A percentile compares a stretch with the other conserved stretches of the same genome.
Evolutionary conservation across 352 stramenopile genomes (phyloP).

Genomic region (Phytophthora palmivora): DNA sequence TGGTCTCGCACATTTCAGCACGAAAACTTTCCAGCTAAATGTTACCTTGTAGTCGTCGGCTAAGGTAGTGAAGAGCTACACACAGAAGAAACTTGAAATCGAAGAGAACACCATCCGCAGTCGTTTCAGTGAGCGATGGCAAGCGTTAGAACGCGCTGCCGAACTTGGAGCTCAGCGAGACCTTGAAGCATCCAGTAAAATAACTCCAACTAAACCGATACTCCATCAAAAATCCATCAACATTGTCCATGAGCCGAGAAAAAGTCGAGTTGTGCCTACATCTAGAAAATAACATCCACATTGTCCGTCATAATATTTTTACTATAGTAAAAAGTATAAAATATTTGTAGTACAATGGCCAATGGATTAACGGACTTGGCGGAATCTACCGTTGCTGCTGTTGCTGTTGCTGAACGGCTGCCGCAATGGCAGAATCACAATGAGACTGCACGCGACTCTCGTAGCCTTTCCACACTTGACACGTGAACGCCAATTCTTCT

Average conservation of each 20-base stretch:
- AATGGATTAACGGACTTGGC: neutral
- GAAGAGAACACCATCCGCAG: constrained; percentile 40
- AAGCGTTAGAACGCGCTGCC: constrained; percentile 33
- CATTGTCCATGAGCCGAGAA: neutral
- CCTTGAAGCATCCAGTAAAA: constrained; percentile 6
- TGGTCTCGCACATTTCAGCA: neutral
- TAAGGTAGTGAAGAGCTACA: constrained; percentile 33
- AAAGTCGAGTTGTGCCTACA: constrained; percentile 1
- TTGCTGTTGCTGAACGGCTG: constrained; percentile 22
- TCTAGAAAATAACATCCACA: neutral
- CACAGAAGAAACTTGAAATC: constrained; percentile 57
- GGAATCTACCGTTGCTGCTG: constrained; percentile 10
- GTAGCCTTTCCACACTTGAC: constrained; percentile 87
- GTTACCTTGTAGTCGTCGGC: constrained; percentile 14
- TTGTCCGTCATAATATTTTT: neutral
- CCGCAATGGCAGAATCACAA: constrained; percentile 45
- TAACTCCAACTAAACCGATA: neutral
- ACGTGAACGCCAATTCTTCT: constrained; percentile 77
- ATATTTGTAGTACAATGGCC: neutral
- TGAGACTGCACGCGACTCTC: constrained; percentile 84
- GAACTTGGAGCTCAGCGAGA: constrained; percentile 23
- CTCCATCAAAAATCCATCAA: neutral
- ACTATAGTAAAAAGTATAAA: too few species aligned
- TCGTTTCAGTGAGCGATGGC: constrained; percentile 48
- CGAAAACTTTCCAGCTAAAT: neutral